Evolutionary conservation across 2,329 filamentous ascomycete genomes (phyloP).

Genomic region (Claviceps sp.): DNA sequence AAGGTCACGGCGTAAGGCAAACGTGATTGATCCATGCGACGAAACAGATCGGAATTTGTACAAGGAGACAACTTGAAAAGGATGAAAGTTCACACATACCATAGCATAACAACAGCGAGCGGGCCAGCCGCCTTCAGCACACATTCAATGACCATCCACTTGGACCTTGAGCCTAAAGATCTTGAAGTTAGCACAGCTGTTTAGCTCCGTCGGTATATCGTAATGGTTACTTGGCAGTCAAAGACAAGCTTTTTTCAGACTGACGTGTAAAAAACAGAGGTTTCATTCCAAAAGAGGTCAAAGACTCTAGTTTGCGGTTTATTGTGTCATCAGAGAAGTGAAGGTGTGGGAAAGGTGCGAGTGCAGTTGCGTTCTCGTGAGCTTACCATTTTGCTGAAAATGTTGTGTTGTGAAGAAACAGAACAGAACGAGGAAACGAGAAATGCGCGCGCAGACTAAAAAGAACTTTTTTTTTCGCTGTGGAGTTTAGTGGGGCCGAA

Average conservation of each 20-base stretch:
- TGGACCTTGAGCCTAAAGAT: conserved; percentile 3
- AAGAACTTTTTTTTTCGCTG: conserved; percentile 8
- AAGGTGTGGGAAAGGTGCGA: conserved; percentile 3
- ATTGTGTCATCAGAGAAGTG: conserved; percentile 60
- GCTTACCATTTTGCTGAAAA: conserved; percentile 8
- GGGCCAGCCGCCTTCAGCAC: neutral
- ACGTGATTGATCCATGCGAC: too few species aligned
- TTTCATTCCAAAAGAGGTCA: conserved; percentile 75
- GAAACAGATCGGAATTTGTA: too few species aligned
- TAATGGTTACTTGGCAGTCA: conserved; percentile 1
- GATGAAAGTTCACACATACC: neutral
- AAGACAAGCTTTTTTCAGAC: conserved; percentile 52
- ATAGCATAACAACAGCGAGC: neutral
- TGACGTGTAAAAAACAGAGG: conserved; percentile 74
- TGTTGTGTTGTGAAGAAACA: conserved; percentile 4
- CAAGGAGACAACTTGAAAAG: too few species aligned
- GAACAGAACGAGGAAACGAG: conserved; percentile 5
- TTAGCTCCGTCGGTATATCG: neutral
- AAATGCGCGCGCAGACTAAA: conserved; percentile 16
- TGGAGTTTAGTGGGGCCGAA: conserved; percentile 8
- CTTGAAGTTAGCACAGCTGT: conserved; percentile 13
- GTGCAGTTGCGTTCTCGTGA: neutral
- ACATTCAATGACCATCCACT: conserved; percentile 4
- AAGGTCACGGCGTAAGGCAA: too few species aligned
- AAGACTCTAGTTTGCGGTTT: conserved; percentile 98